A percentile compares a stretch with the other conserved stretches of the same genome.
phyloP scores from a whole-genome alignment of 306 rosid species.

The Cyclanthera cordifolia region DNA sequence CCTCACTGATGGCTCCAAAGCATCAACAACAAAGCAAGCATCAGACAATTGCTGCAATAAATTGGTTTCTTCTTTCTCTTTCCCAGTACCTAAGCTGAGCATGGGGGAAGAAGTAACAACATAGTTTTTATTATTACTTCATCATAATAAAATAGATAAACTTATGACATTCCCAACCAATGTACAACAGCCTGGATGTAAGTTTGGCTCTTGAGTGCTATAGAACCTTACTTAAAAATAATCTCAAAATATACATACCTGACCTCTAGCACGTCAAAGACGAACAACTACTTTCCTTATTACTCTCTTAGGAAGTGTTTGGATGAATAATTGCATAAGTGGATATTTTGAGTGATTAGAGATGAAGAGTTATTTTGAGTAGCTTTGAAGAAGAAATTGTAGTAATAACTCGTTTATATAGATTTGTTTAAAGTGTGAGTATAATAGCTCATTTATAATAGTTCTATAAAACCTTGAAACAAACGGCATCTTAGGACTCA shows the following conservation, averaged over 20 bases:
- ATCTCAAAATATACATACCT: background rate
- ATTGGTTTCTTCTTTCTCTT: conserved; percentile 88
- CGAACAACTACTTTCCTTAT: background rate
- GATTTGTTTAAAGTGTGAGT: no score
- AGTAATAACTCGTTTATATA: no score
- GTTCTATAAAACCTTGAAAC: no score
- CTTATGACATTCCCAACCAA: background rate
- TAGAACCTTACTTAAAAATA: background rate
- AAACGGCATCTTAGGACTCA: no score
- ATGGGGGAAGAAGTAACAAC: conserved; percentile 7
- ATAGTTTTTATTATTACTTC: background rate
- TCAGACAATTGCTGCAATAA: conserved; percentile 86
- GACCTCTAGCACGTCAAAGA: background rate
- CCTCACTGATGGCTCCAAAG: conserved; percentile 92
- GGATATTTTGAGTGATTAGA: no score
- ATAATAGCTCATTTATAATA: no score
- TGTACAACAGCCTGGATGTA: background rate
- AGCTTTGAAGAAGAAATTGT: no score
- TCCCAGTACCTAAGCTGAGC: conserved; percentile 98
- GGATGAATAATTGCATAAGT: no score
- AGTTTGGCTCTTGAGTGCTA: background rate
- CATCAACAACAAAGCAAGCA: conserved; percentile 96
- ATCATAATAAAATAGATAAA: conserved; percentile 1
- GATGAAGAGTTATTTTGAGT: no score
- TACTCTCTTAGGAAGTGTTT: background rate